These are phyloP conservation scores for Colletotrichum salicis DNA, from an alignment of 2,329 filamentous ascomycete genomes.

Conservation along the genomic window DNA sequence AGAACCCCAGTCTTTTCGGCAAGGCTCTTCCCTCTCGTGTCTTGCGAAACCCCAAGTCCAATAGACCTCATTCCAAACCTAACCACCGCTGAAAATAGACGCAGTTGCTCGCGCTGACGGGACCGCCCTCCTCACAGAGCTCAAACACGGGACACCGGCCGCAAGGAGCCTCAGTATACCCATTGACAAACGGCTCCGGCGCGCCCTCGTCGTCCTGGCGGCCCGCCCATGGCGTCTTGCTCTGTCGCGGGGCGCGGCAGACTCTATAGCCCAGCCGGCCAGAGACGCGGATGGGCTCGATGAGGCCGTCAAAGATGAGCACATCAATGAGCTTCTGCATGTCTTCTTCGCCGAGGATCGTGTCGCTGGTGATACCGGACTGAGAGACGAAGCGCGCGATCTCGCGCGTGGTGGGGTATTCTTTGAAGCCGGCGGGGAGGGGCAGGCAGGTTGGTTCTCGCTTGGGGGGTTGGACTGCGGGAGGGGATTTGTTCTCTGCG, in stretches of 20 bases:
- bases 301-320: slow-evolving; percentile 85
- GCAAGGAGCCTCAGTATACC: slow-evolving; percentile 89
- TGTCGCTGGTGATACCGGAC: slow-evolving; percentile 77
- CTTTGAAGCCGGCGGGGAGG: slow-evolving; percentile 73
- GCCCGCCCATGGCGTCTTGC: slow-evolving; percentile 51
- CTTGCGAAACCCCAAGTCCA: too few relatives aligned
- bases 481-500: slow-evolving; percentile 17
- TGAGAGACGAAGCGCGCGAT: slow-evolving; percentile 80
- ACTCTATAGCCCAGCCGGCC: slow-evolving; percentile 64
- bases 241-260: slow-evolving; percentile 59
- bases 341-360: slow-evolving; percentile 76
- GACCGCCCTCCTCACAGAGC: slow-evolving; percentile 89
- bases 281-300: slow-evolving; percentile 72
- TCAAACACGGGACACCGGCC: slow-evolving; percentile 93
- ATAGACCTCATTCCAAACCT: slow-evolving; percentile 41
- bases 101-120: slow-evolving; percentile 89
- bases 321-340: slow-evolving; percentile 89
- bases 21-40: too few relatives aligned
- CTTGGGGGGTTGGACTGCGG: slow-evolving; percentile 42
- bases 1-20: background rate
- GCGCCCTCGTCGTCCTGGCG: slow-evolving; percentile 49
- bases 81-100: slow-evolving; percentile 93
- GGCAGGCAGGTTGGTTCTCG: slow-evolving; percentile 59
- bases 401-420: slow-evolving; percentile 82
- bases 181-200: slow-evolving; percentile 67